Base-by-base conservation (phyloP, 2,329 filamentous ascomycete genomes). In the Talaromyces pinophilus region DNA sequence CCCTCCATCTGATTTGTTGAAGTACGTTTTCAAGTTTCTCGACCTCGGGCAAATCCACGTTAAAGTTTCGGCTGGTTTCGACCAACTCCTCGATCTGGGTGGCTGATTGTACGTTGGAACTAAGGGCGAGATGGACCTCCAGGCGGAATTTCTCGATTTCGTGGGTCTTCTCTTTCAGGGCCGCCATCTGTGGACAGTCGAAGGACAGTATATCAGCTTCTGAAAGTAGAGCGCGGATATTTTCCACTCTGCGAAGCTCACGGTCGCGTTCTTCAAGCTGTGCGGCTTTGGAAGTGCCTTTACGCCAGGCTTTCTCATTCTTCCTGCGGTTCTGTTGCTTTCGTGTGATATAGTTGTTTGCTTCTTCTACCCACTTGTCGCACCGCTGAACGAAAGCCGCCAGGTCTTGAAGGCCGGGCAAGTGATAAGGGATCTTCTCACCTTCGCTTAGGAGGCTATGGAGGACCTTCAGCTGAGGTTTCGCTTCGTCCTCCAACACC, bases 271-370 rank as follows among this genome's bases (percentile, higher is more conserved):
- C 92, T 79, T 96, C 95, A 72, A 90, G 85, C 74, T 97, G 93
- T 64, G 90, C 87, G 62, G 88, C 90, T 78, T 91, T 94, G 62
- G 80, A 79, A 72, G 86, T 87, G 64, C 88, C 86, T 73, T 87
- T 90, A 70, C 92, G 91, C 88, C 91, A 95, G 54, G 87, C 87
- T 75, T 92, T 95, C 74, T 97, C 94, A 78, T 91, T 96, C 80
- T 98, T 98, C 68, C 94, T 92, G 69, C 95, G 91, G 75, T 96
- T 96, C 80, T 97, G 94, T 81, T 97, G 94, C 82, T 99, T 99
- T 72, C 95, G 91, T 67, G 95, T 93, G 74, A 93, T 97, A 82
- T 96, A 99, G 76, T 91, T 93, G 74, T 92, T 95, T 70, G 95
- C 95, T 81, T 98, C 94, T 74, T 98, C 95, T 69, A 97, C 92